phyloP scores from a whole-genome alignment of 2,329 filamentous ascomycete genomes.

The Ceratocystis albifundus region DNA sequence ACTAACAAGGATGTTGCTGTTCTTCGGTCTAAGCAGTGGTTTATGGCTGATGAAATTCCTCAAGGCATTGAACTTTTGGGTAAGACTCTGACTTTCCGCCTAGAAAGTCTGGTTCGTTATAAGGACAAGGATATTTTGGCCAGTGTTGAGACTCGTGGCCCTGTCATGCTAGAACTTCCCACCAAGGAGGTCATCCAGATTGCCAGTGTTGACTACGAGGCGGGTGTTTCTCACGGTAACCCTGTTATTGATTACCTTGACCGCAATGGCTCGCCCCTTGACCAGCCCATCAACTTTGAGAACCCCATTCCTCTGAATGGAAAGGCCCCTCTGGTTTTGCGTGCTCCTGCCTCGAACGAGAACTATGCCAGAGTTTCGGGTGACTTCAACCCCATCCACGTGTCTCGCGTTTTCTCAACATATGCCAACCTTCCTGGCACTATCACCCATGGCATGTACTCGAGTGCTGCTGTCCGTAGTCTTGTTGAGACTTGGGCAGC shows the following conservation, averaged over 20 bases:
- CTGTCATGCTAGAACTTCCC: constrained; percentile 85
- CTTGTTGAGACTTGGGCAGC: constrained; percentile 97
- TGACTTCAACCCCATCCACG: constrained; percentile 98
- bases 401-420: constrained; percentile 88
- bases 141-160: constrained; percentile 79
- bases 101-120: constrained; percentile 82
- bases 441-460: constrained; percentile 99
- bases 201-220: constrained; percentile 91
- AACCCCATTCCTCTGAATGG: constrained; percentile 92
- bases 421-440: constrained; percentile 94
- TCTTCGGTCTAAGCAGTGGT: constrained; percentile 95
- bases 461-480: constrained; percentile 88
- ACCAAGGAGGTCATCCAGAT: constrained; percentile 97
- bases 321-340: constrained; percentile 76
- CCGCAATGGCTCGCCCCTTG: constrained; percentile 80
- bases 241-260: constrained; percentile 93
- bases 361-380: constrained; percentile 95
- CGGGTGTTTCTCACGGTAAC: constrained; percentile 84
- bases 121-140: constrained; percentile 91
- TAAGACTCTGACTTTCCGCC: constrained; percentile 90
- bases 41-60: constrained; percentile 59
- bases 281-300: constrained; percentile 94
- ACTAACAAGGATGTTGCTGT: constrained; percentile 88
- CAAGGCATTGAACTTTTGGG: constrained; percentile 76
- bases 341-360: constrained; percentile 91